A percentile compares a stretch with the other conserved stretches of the same genome.
Conservation (phyloP, 1,284 basidiomycete genomes). For the Ganoderma multipileum region DNA sequence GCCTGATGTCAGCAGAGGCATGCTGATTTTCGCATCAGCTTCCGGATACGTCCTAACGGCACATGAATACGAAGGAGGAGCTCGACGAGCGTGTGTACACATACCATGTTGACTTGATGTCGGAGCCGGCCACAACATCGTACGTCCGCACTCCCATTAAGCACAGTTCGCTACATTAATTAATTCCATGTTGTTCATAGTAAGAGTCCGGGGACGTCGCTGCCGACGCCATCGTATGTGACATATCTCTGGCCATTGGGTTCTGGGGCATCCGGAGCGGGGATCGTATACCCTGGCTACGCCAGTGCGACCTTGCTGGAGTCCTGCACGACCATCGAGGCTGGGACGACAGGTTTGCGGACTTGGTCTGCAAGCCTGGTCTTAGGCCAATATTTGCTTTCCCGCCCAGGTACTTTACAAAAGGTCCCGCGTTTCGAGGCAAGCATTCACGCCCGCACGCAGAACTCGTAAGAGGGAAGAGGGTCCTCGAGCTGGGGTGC, state of each 20-base stretch:
- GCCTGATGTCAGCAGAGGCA: conserved; percentile 48
- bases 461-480: conserved; percentile 57
- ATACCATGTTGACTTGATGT: conserved; percentile 56
- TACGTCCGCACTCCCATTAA: conserved; percentile 33
- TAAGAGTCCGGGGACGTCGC: conserved; percentile 18
- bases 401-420: conserved; percentile 51
- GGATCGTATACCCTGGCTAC: conserved; percentile 33
- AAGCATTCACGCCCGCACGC: conserved; percentile 11
- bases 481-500: conserved; percentile 74
- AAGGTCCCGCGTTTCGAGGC: neutral
- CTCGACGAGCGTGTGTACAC: conserved; percentile 70
- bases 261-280: conserved; percentile 26
- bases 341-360: conserved; percentile 77
- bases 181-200: neutral
- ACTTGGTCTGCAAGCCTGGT: conserved; percentile 79
- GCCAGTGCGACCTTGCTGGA: conserved; percentile 67
- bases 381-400: conserved; percentile 68
- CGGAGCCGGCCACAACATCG: conserved; percentile 41
- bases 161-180: conserved; percentile 7
- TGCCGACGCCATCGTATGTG: conserved; percentile 62
- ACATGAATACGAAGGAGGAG: conserved; percentile 49
- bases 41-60: neutral
- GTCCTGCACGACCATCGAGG: conserved; percentile 73
- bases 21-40: conserved; percentile 22
- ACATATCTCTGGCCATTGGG: conserved; percentile 64